Conservation (phyloP, 129 eudicot genomes). For the Helianthus annuus region DNA sequence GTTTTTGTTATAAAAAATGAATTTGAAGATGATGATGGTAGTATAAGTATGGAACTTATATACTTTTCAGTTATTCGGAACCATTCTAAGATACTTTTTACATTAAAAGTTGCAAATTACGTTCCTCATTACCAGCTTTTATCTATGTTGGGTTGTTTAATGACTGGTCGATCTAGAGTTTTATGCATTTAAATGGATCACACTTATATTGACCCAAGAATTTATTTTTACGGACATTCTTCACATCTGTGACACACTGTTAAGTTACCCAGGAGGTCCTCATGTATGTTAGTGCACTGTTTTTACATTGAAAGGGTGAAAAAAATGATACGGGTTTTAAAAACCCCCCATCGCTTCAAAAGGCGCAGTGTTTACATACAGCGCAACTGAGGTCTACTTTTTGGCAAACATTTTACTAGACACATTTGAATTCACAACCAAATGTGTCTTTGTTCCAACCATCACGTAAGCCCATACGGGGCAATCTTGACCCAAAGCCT, state of each 20-base stretch:
- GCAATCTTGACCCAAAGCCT: no score
- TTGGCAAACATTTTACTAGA: neutral
- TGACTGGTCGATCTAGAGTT: slow-evolving; percentile 96
- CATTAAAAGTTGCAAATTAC: neutral
- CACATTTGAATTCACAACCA: no score
- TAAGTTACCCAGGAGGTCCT: slow-evolving; percentile 95
- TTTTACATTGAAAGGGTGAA: neutral
- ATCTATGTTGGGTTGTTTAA: slow-evolving; percentile 15
- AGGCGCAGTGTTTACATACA: no score
- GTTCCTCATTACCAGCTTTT: neutral
- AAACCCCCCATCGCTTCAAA: no score
- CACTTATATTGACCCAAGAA: slow-evolving; percentile 93
- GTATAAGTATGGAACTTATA: slow-evolving; percentile 41
- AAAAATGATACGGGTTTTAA: no score
- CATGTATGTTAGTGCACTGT: slow-evolving; percentile 50
- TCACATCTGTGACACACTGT: slow-evolving; percentile 86
- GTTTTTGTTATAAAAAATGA: no score
- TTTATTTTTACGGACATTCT: slow-evolving; percentile 82
- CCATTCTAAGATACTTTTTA: slow-evolving; percentile 3
- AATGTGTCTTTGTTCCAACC: no score
- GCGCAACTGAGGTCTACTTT: no score
- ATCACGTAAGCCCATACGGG: no score
- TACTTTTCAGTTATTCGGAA: neutral
- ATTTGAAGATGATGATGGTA: no score
- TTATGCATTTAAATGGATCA: slow-evolving; percentile 97